A percentile compares a stretch with the other conserved stretches of the same genome.
These are phyloP conservation scores for Oldenlandia corymbosa DNA, from an alignment of 257 asterid genomes.

Conservation along the genomic window DNA sequence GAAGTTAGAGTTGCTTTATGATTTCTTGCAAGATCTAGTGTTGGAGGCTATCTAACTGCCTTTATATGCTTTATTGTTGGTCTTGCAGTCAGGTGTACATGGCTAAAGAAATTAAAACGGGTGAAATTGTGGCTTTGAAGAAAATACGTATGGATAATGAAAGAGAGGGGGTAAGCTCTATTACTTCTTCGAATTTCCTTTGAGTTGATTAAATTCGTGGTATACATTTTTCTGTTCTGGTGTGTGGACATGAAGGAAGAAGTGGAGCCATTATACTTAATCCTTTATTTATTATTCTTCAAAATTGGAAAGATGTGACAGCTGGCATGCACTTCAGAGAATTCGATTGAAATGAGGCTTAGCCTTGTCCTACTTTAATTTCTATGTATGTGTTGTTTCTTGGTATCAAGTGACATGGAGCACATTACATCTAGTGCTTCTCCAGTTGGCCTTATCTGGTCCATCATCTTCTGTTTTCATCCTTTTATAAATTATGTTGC, in stretches of 20 bases:
- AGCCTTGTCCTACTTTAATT: neutral
- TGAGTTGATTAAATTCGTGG: neutral
- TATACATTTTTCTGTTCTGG: neutral
- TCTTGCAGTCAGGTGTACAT: constrained; percentile 70
- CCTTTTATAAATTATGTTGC: neutral
- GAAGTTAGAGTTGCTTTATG: neutral
- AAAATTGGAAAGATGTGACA: neutral
- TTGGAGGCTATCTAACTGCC: constrained; percentile 3
- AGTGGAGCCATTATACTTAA: too few species aligned
- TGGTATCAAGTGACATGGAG: too few species aligned
- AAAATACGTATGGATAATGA: constrained; percentile 93
- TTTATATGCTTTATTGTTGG: constrained; percentile 4
- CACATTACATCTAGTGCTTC: neutral
- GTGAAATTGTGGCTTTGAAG: constrained; percentile 90
- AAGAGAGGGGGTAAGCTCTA: constrained; percentile 77
- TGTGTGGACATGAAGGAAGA: too few species aligned
- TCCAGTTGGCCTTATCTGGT: neutral
- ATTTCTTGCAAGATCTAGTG: neutral
- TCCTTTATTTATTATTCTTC: too few species aligned
- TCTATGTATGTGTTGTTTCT: too few species aligned
- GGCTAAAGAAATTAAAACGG: constrained; percentile 76
- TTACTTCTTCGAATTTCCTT: neutral
- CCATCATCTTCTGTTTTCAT: neutral
- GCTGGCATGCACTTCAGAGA: neutral
- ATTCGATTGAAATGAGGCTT: neutral